phyloP scores from a whole-genome alignment of 768 basidiomycete genomes.

The Lactarius hengduanensis region DNA sequence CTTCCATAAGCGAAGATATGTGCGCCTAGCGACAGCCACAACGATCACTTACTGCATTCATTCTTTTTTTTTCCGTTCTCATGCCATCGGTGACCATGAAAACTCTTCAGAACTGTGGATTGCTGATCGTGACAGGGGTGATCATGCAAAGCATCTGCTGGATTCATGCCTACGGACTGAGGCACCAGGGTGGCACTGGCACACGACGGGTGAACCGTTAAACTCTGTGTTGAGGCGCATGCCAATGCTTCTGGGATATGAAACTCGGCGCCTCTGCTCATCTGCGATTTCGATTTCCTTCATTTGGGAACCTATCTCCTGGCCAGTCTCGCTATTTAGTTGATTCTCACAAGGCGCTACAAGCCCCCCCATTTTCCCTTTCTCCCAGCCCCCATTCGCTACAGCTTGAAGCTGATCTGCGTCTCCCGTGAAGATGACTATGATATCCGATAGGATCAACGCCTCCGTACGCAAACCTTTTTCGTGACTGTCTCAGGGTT shows the following conservation, averaged over 20 bases:
- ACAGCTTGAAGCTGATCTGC: not conserved
- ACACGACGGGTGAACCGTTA: not conserved
- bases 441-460: conserved; percentile 23
- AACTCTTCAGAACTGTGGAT: not conserved
- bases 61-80: not conserved
- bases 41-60: not conserved
- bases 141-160: not conserved
- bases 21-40: not conserved
- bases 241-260: not conserved
- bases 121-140: not conserved
- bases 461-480: conserved; percentile 12
- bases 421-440: not conserved
- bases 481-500: not conserved
- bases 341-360: not conserved
- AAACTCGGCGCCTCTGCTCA: not conserved
- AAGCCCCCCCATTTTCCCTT: not conserved
- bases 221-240: too few relatives aligned
- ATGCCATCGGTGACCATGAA: not conserved
- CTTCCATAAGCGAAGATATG: not conserved
- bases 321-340: not conserved
- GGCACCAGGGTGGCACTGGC: not conserved
- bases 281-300: not conserved
- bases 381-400: not conserved
- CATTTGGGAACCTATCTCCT: not conserved
- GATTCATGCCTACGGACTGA: not conserved